These are phyloP conservation scores for Arachnomyces sp. DNA, from an alignment of 2,329 filamentous ascomycete species.

Conservation along the genomic window DNA sequence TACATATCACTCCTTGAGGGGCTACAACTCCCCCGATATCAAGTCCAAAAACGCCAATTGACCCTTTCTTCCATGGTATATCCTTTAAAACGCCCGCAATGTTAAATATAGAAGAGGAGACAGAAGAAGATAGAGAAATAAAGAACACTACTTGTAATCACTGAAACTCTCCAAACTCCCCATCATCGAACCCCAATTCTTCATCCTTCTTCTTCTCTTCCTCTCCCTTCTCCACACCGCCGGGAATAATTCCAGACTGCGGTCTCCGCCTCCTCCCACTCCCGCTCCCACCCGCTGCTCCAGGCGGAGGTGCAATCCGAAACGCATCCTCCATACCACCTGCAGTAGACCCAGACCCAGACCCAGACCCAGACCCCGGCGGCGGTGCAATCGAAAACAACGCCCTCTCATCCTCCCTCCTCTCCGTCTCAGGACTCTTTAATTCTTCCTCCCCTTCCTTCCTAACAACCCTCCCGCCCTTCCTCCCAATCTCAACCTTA, in stretches of 20 bases:
- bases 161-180: slow-evolving; percentile 78
- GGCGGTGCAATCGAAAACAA: slow-evolving; percentile 72
- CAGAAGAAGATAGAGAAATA: background rate
- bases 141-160: slow-evolving; percentile 17
- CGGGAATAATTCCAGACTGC: slow-evolving; percentile 41
- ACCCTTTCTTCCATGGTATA: no score
- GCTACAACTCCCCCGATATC: no score
- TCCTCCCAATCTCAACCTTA: slow-evolving; percentile 65
- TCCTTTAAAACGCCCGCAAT: background rate
- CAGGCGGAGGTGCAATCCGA: slow-evolving; percentile 58
- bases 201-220: slow-evolving; percentile 36
- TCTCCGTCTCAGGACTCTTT: slow-evolving; percentile 4
- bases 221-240: no score
- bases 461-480: slow-evolving; percentile 43
- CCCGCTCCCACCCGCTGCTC: slow-evolving; percentile 45
- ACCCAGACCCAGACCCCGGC: slow-evolving; percentile 32
- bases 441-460: slow-evolving; percentile 7
- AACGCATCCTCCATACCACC: slow-evolving; percentile 9
- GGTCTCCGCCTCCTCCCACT: slow-evolving; percentile 52
- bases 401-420: slow-evolving; percentile 37
- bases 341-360: background rate
- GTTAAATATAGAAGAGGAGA: background rate
- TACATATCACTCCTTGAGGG: no score
- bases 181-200: slow-evolving; percentile 76
- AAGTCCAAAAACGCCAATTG: no score